These are phyloP conservation scores for Neofusicoccum sp. DNA, from an alignment of 2,329 filamentous ascomycete species.

Conservation along the genomic window DNA sequence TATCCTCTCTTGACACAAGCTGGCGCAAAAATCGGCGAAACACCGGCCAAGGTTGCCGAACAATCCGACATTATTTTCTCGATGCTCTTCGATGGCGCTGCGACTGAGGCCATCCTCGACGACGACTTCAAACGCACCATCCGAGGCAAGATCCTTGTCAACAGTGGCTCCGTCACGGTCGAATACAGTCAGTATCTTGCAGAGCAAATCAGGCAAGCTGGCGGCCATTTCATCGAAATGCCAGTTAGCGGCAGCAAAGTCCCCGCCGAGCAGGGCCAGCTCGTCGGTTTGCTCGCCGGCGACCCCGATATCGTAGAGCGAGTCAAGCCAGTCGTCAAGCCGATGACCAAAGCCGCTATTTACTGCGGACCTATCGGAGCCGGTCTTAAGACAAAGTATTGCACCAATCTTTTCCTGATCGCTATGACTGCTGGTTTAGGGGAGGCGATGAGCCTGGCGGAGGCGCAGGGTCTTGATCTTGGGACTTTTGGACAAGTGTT, in stretches of 20 bases:
- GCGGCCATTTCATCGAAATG: neutral
- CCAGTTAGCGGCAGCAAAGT: neutral
- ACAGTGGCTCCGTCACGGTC: neutral
- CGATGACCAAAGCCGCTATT: slow-evolving; percentile 35
- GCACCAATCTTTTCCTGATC: slow-evolving; percentile 36
- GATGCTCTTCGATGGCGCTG: neutral
- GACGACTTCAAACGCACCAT: neutral
- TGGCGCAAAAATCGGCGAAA: neutral
- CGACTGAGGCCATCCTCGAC: neutral
- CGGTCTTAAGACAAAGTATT: slow-evolving; percentile 38
- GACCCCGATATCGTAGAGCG: slow-evolving; percentile 29
- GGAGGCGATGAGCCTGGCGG: slow-evolving; percentile 38
- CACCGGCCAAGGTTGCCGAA: neutral
- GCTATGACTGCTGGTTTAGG: slow-evolving; percentile 36
- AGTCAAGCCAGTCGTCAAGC: slow-evolving; percentile 29
- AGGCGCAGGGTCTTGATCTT: slow-evolving; percentile 36
- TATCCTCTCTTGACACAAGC: neutral
- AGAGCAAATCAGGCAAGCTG: neutral
- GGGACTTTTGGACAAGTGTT: slow-evolving; percentile 34
- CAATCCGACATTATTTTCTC: neutral
- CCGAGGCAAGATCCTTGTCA: neutral
- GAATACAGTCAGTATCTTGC: neutral
- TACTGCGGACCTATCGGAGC: slow-evolving; percentile 39
- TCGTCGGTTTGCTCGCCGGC: slow-evolving; percentile 39
- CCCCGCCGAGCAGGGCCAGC: neutral